phyloP scores from a whole-genome alignment of 1,284 basidiomycete genomes.

The Ceratobasidium sp. region DNA sequence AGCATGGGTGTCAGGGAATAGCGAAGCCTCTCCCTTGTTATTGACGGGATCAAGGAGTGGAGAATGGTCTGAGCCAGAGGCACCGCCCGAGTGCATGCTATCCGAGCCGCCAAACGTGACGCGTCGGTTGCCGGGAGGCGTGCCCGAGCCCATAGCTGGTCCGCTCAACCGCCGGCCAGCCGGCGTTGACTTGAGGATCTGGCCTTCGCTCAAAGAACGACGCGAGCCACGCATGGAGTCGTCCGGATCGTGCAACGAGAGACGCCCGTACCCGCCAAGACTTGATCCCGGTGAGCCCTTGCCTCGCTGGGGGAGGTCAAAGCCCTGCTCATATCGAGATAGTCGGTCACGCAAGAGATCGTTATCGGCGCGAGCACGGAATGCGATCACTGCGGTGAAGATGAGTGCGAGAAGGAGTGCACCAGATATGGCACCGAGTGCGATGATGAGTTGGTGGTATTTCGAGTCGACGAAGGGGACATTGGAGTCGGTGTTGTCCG shows the following conservation, averaged over 20 bases:
- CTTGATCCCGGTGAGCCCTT: not conserved
- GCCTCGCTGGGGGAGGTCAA: not conserved
- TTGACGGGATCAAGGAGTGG: not conserved
- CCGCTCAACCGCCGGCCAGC: constrained; percentile 15
- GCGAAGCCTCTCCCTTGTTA: no score
- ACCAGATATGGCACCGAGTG: constrained; percentile 15
- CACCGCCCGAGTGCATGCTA: not conserved
- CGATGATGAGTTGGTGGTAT: constrained; percentile 39
- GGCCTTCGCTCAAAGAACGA: constrained; percentile 11
- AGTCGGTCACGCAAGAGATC: constrained; percentile 27
- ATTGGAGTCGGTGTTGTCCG: not conserved
- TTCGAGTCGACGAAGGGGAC: constrained; percentile 34
- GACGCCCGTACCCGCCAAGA: constrained; percentile 24
- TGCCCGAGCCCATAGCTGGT: constrained; percentile 13
- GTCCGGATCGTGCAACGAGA: constrained; percentile 29
- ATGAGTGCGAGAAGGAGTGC: constrained; percentile 32
- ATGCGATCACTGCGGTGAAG: constrained; percentile 17
- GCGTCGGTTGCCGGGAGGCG: constrained; percentile 15
- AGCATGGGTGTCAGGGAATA: not conserved
- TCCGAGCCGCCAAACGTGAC: constrained; percentile 17
- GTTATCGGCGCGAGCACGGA: constrained; percentile 37
- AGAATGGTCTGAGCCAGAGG: not conserved
- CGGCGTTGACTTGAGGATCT: not conserved
- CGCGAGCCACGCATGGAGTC: not conserved
- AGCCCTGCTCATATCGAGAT: constrained; percentile 21